Conservation (phyloP, 257 asterid genomes). For the Fraxinus pennsylvanica region DNA sequence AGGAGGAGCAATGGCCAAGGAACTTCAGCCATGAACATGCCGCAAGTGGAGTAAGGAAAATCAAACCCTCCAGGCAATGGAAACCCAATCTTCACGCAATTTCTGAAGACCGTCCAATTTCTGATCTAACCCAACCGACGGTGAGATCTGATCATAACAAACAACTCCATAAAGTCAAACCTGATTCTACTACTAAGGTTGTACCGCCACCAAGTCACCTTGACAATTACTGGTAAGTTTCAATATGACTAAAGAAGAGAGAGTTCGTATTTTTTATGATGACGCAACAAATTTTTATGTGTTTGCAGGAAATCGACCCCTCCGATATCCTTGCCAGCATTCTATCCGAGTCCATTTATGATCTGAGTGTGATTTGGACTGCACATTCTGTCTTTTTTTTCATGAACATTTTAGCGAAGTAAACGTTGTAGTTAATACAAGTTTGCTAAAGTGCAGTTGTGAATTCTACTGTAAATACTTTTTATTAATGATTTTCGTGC, state of each 20-base stretch:
- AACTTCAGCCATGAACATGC: background rate
- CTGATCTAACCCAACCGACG: constrained; percentile 11
- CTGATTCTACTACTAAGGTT: constrained; percentile 28
- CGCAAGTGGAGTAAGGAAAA: constrained; percentile 10
- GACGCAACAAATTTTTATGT: constrained; percentile 9
- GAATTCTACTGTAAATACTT: too few species aligned
- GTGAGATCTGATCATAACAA: constrained; percentile 1
- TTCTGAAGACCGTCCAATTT: constrained; percentile 39
- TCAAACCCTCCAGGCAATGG: constrained; percentile 37
- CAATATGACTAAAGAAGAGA: background rate
- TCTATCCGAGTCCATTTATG: constrained; percentile 45
- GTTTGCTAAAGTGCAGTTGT: too few species aligned
- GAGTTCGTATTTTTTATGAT: background rate
- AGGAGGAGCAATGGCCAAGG: constrained; percentile 13
- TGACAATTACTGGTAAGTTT: constrained; percentile 34
- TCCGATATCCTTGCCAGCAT: constrained; percentile 39
- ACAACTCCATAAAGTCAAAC: constrained; percentile 22
- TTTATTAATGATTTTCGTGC: too few species aligned
- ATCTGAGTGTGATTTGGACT: constrained; percentile 27
- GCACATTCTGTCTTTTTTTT: background rate
- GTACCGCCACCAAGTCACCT: constrained; percentile 12
- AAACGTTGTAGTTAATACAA: too few species aligned
- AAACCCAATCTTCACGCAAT: constrained; percentile 51
- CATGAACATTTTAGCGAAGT: too few species aligned
- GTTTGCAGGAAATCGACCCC: constrained; percentile 36